A percentile compares a stretch with the other conserved stretches of the same genome.
These are phyloP conservation scores for Hanseniaspora uvarum DNA, from an alignment of 1,139 yeast genomes.

Conservation along the genomic window DNA sequence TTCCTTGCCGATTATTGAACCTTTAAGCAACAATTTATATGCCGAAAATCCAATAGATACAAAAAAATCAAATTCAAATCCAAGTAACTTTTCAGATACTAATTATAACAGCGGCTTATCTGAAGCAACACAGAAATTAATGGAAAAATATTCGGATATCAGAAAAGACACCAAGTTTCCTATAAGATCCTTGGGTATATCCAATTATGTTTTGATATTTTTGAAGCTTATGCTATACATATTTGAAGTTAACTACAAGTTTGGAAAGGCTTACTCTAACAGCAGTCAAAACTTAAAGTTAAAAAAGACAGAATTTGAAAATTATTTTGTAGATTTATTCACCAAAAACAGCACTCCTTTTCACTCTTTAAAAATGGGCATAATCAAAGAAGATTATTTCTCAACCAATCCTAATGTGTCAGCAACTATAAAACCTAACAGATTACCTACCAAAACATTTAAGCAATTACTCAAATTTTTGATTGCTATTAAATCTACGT, in stretches of 20 bases:
- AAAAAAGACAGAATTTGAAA: conserved; percentile 11
- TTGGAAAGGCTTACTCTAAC: not conserved
- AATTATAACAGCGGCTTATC: not conserved
- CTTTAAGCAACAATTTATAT: not conserved
- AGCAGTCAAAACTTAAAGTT: not conserved
- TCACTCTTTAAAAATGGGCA: conserved; percentile 3
- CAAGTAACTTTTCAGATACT: not conserved
- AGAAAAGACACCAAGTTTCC: conserved; percentile 17
- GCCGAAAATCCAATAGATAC: not conserved
- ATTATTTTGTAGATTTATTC: conserved; percentile 1
- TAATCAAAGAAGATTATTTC: not conserved
- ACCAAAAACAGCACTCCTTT: not conserved
- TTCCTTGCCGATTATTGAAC: not conserved
- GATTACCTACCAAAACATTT: conserved; percentile 7
- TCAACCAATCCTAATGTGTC: not conserved
- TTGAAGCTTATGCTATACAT: conserved; percentile 13
- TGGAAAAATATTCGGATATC: conserved; percentile 10
- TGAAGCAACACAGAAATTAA: conserved; percentile 3
- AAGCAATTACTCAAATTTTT: conserved; percentile 8
- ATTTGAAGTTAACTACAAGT: conserved; percentile 14
- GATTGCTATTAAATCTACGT: conserved; percentile 15
- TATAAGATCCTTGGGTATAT: conserved; percentile 16
- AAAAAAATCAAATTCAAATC: not conserved
- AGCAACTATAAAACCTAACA: not conserved
- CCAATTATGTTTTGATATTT: conserved; percentile 15